Conservation (phyloP, 1,284 basidiomycete genomes). For the Singerocomus rubriflavus region DNA sequence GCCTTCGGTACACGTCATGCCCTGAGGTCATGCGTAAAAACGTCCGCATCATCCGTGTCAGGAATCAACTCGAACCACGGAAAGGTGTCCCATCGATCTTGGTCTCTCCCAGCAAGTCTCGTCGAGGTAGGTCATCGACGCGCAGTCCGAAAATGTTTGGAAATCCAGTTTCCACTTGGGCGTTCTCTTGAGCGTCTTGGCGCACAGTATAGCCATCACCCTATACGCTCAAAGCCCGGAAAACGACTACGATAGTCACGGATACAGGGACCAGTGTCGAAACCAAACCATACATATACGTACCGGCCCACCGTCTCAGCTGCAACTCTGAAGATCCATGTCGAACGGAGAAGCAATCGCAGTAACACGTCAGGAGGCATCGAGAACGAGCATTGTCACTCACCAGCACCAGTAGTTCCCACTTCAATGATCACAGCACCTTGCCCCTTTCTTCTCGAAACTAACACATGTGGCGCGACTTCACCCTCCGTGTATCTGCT, state of each 20-base stretch:
- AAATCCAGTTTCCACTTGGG: slow-evolving; percentile 23
- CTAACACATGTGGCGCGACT: too few species aligned
- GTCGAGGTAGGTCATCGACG: slow-evolving; percentile 22
- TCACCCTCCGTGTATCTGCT: too few species aligned
- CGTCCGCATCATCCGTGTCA: not conserved
- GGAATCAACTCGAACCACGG: not conserved
- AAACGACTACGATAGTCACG: slow-evolving; percentile 15
- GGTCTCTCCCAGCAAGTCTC: slow-evolving; percentile 16
- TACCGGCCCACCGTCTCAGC: slow-evolving; percentile 14
- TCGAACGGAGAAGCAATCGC: too few species aligned
- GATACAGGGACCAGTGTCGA: not conserved
- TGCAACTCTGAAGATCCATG: slow-evolving; percentile 4
- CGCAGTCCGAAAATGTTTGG: slow-evolving; percentile 14
- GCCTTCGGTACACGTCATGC: slow-evolving; percentile 15
- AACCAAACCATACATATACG: not conserved
- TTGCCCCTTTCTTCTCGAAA: too few species aligned
- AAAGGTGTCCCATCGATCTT: not conserved
- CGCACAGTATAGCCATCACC: slow-evolving; percentile 29
- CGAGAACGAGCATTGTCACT: too few species aligned
- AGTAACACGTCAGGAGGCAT: too few species aligned
- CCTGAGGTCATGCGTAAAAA: slow-evolving; percentile 10
- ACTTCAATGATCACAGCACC: too few species aligned
- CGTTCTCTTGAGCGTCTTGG: slow-evolving; percentile 22
- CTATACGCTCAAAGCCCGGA: slow-evolving; percentile 19
- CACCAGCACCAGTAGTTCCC: too few species aligned